Percentiles rank a stretch among this genome's conserved stretches.
These are phyloP conservation scores for Chlamydomonas incerta DNA, from an alignment of 139 green algal species.

Conservation along the genomic window DNA sequence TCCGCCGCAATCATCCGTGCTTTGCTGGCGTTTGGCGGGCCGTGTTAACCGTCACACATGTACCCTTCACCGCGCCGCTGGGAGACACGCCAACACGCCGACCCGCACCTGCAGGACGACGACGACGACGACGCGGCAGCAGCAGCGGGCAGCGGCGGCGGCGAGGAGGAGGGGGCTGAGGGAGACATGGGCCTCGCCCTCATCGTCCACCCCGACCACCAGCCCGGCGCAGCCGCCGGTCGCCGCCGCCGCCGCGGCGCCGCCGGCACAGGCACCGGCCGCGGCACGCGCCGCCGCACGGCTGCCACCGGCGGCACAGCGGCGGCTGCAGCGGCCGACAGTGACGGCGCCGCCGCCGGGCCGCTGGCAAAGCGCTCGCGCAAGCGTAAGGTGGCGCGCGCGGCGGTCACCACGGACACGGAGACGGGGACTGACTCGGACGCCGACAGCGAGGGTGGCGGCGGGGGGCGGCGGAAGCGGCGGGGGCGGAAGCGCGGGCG, in stretches of 20 bases:
- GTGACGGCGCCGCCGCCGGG: not conserved
- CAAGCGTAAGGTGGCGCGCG: too few species aligned
- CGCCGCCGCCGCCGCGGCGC: not conserved
- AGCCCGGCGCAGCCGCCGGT: not conserved
- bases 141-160: not conserved
- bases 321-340: not conserved
- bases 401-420: too few species aligned
- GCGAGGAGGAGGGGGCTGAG: not conserved
- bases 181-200: not conserved
- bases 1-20: too few species aligned
- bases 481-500: not conserved
- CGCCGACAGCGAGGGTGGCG: not conserved
- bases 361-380: not conserved
- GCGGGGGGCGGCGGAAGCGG: not conserved
- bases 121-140: not conserved
- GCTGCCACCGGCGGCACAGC: too few species aligned
- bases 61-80: too few species aligned
- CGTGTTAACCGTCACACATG: too few species aligned
- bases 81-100: too few species aligned
- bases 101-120: not conserved
- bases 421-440: too few species aligned
- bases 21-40: too few species aligned
- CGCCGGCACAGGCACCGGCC: not conserved
- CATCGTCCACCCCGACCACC: constrained; percentile 21
- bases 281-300: not conserved